These are phyloP conservation scores for Ascochyta viciae-villosae DNA, from an alignment of 2,329 filamentous ascomycete genomes.

Conservation along the genomic window DNA sequence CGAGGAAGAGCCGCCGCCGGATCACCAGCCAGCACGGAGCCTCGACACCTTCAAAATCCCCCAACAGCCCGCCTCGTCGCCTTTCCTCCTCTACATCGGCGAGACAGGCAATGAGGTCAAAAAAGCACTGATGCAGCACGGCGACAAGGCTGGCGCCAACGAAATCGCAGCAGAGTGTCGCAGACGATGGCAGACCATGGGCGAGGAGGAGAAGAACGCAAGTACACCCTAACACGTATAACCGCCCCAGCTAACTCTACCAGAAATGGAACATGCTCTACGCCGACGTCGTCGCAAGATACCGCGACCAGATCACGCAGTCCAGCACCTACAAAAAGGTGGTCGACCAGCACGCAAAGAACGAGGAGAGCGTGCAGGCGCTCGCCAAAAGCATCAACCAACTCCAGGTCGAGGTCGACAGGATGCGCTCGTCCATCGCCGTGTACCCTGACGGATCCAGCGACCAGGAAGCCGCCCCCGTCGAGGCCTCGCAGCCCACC, in stretches of 20 bases:
- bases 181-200: slow-evolving; percentile 49
- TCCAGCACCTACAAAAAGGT: slow-evolving; percentile 47
- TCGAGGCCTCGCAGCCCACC: slow-evolving; percentile 28
- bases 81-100: slow-evolving; percentile 51
- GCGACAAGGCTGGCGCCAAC: slow-evolving; percentile 48
- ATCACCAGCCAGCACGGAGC: slow-evolving; percentile 29
- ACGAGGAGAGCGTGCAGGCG: slow-evolving; percentile 49
- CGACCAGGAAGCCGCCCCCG: slow-evolving; percentile 21
- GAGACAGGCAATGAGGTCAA: slow-evolving; percentile 50
- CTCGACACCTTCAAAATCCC: slow-evolving; percentile 45
- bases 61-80: slow-evolving; percentile 49
- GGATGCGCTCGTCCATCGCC: slow-evolving; percentile 46
- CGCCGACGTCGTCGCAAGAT: slow-evolving; percentile 49
- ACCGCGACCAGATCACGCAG: slow-evolving; percentile 48
- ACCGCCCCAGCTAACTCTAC: slow-evolving; percentile 18
- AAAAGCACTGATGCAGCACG: slow-evolving; percentile 44
- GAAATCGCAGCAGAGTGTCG: slow-evolving; percentile 53
- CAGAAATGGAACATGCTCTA: slow-evolving; percentile 53
- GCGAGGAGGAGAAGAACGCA: slow-evolving; percentile 49
- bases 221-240: slow-evolving; percentile 10
- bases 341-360: slow-evolving; percentile 47
- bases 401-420: slow-evolving; percentile 49
- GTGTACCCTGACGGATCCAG: slow-evolving; percentile 31
- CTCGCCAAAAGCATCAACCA: slow-evolving; percentile 51
- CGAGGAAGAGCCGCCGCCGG: slow-evolving; percentile 10